These are phyloP conservation scores for Parmelia sp. DNA, from an alignment of 495 filamentous ascomycete genomes.

Conservation along the genomic window DNA sequence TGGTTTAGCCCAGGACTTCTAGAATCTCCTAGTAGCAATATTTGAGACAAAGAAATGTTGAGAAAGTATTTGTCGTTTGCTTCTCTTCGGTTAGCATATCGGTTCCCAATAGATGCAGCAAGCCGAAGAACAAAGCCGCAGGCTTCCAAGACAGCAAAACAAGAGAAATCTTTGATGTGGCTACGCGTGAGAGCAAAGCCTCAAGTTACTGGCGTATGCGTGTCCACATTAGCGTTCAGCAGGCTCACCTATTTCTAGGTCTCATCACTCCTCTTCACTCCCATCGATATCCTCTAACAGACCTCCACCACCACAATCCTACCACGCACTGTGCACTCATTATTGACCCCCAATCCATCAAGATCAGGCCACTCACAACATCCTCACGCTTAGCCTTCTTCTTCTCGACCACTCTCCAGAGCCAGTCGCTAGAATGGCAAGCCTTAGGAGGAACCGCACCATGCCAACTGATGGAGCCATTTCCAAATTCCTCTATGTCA, in stretches of 20 bases:
- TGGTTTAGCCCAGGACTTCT: neutral
- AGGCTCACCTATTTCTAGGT: constrained; percentile 7
- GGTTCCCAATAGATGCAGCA: neutral
- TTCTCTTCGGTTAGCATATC: neutral
- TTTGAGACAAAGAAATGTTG: neutral
- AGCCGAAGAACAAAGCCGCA: constrained; percentile 2
- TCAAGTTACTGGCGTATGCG: neutral
- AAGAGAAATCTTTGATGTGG: neutral
- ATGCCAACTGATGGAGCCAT: constrained; percentile 45
- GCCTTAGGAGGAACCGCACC: constrained; percentile 37
- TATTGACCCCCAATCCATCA: neutral
- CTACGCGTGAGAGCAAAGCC: neutral
- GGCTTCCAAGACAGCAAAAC: neutral
- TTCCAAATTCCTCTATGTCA: constrained; percentile 63
- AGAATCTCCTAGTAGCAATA: neutral
- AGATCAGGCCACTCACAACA: neutral
- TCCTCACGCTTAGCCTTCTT: neutral
- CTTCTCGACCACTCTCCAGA: neutral
- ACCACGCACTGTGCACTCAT: constrained; percentile 1
- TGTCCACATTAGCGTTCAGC: neutral
- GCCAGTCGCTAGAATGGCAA: constrained; percentile 22
- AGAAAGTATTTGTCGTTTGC: neutral
- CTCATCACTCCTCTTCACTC: constrained; percentile 11
- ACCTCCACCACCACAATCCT: neutral
- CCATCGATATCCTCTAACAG: neutral